Evolutionary conservation across 768 basidiomycete genomes (phyloP).

Genomic region (Rhodosporidiobolus sp.): DNA sequence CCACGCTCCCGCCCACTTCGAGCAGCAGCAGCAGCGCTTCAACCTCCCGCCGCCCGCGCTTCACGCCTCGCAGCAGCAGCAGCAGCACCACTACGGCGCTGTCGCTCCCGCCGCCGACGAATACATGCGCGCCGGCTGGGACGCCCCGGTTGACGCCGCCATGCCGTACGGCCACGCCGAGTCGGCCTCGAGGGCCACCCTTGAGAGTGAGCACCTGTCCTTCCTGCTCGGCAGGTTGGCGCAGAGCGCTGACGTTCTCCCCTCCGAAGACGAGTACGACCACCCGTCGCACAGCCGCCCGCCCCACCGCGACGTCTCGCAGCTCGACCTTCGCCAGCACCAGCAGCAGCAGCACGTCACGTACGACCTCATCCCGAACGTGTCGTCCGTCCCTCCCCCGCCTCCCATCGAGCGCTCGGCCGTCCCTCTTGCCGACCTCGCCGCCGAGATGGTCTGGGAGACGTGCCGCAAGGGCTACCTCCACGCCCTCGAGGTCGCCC

Average conservation of each 20-base stretch:
- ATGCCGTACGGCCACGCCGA: slow-evolving; percentile 14
- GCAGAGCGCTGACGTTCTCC: slow-evolving; percentile 25
- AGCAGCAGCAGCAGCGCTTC: slow-evolving; percentile 14
- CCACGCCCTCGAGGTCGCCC: slow-evolving; percentile 16
- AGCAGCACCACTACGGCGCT: background rate
- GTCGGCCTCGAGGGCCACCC: slow-evolving; percentile 30
- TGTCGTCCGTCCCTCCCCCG: slow-evolving; percentile 39
- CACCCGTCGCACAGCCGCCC: slow-evolving; percentile 24
- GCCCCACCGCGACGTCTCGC: slow-evolving; percentile 5
- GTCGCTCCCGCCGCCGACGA: slow-evolving; percentile 7
- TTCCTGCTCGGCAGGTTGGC: slow-evolving; percentile 29
- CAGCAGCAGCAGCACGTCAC: slow-evolving; percentile 17
- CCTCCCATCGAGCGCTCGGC: slow-evolving; percentile 41
- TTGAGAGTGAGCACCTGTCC: slow-evolving; percentile 29
- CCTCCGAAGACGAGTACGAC: slow-evolving; percentile 21
- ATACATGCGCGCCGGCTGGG: slow-evolving; percentile 22
- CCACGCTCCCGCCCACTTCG: background rate
- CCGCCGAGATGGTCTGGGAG: slow-evolving; percentile 43
- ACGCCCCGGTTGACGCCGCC: background rate
- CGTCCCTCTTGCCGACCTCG: slow-evolving; percentile 41
- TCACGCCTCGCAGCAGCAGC: slow-evolving; percentile 8
- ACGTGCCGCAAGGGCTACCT: slow-evolving; percentile 26
- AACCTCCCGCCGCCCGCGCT: slow-evolving; percentile 24
- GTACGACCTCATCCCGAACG: slow-evolving; percentile 39
- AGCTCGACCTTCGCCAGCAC: background rate